Conservation (phyloP, 371 early-diverging fungal genomes). For the Mucor velutinosus region DNA sequence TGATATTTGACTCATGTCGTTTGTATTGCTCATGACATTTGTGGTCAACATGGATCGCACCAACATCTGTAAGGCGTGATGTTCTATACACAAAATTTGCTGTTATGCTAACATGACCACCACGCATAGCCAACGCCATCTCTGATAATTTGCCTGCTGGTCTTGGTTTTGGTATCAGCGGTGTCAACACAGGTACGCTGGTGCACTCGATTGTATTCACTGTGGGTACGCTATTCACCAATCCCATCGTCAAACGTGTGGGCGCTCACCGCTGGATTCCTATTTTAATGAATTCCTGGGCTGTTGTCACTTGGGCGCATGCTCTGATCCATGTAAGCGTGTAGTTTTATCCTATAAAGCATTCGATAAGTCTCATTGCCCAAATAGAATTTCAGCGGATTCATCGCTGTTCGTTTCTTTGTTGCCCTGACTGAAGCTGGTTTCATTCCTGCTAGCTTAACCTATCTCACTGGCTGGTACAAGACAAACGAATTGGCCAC, state of each 20-base stretch:
- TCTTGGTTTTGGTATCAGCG: constrained; percentile 41
- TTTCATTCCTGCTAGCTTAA: constrained; percentile 60
- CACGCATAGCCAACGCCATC: constrained; percentile 41
- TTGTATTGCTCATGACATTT: constrained; percentile 34
- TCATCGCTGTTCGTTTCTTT: constrained; percentile 30
- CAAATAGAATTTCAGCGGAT: constrained; percentile 25
- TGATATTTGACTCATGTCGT: constrained; percentile 32
- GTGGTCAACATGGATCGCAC: constrained; percentile 11
- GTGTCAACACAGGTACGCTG: constrained; percentile 40
- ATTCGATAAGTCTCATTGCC: background rate
- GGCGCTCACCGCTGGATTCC: constrained; percentile 66
- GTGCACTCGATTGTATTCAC: constrained; percentile 44
- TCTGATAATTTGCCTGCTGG: constrained; percentile 43
- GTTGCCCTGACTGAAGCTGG: constrained; percentile 55
- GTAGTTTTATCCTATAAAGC: no score
- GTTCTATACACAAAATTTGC: no score
- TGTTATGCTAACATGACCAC: background rate
- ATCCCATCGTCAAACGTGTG: constrained; percentile 52
- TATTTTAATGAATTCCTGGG: constrained; percentile 65
- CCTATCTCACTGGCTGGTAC: constrained; percentile 63
- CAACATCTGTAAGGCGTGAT: background rate
- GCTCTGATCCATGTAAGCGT: constrained; percentile 29
- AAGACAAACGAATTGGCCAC: constrained; percentile 60
- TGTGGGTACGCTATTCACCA: constrained; percentile 46
- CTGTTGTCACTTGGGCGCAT: constrained; percentile 53